Evolutionary conservation across 306 rosid species (phyloP), one percentile per base, ranked within the genome.

Genomic region (Medicago lupulina): DNA sequence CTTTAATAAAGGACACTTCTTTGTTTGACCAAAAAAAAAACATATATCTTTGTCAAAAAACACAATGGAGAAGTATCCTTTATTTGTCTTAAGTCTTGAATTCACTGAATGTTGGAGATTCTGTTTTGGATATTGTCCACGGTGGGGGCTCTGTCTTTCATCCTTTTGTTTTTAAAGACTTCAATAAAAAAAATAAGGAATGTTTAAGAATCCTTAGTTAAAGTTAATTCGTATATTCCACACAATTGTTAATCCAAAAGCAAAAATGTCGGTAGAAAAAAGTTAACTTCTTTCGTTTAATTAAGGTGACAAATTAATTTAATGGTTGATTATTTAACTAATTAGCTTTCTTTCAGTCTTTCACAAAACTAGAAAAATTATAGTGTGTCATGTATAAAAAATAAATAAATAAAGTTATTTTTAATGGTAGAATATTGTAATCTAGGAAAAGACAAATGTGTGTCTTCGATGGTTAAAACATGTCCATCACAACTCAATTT

Each of bases 201-300:
- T 73, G 47, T 77, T 55, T 40, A 43, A 64, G 73, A 54, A 73
- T 77, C 75, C 64, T 28, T 18, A 8, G 16, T 16, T 67, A 60
- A 39, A 44, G n/a, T 58, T 80, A 65, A 67, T 40, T 57, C 9
- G 7, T 69, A 36, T 25, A 51, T 31, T 51, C 47, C 28, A 50
- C 68, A 40, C 5, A 53, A 5, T 40, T 67, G 34, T 57, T 54
- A 23, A 49, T 70, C 14, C 47, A 21, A 84, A 73, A 80, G 71
- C 82, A 80, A 54, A 61, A 13, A 34, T 39, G 87, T 84, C 83
- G 87, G 87, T 69, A 60, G 21, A 47, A 43, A 76, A 36, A 79
- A 67, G 76, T 39, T 9, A 62, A n/a, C 31, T 71, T 47, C 38
- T 34, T 34, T 46, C 34, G 2, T 66, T 76, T 43, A 71, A 67